Conservation (phyloP, 768 basidiomycete species). For the Pisolithus microcarpus region DNA sequence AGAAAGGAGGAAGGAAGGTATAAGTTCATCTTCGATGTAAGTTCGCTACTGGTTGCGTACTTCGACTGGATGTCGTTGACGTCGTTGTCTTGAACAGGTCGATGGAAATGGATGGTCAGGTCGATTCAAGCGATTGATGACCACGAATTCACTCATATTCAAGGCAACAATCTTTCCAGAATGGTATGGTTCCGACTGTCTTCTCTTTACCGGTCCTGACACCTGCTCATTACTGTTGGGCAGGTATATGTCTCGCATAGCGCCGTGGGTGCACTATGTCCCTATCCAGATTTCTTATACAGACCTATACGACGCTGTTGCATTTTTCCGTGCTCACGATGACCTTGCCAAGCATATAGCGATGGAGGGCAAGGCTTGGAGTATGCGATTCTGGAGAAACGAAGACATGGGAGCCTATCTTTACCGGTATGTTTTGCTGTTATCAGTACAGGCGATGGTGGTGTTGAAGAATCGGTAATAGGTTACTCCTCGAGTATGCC, state of each 20-base stretch:
- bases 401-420: constrained; percentile 56
- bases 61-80: neutral
- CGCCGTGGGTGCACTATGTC: constrained; percentile 70
- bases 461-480: constrained; percentile 11
- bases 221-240: neutral
- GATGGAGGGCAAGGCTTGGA: constrained; percentile 49
- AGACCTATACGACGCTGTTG: constrained; percentile 62
- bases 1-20: constrained; percentile 46
- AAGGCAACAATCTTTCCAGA: constrained; percentile 70
- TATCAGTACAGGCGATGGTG: neutral
- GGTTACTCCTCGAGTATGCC: constrained; percentile 45
- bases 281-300: constrained; percentile 59
- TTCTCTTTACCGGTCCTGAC: neutral
- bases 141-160: constrained; percentile 56
- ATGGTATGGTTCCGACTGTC: constrained; percentile 38
- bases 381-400: constrained; percentile 47
- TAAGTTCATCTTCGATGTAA: constrained; percentile 55
- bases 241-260: constrained; percentile 51
- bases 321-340: constrained; percentile 71
- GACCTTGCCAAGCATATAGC: constrained; percentile 53
- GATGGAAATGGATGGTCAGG: constrained; percentile 66
- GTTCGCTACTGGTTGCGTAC: constrained; percentile 11
- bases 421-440: constrained; percentile 38
- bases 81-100: constrained; percentile 27
- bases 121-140: constrained; percentile 60